phyloP scores from a whole-genome alignment of 805 yeast species.

The Lipomyces kockii region DNA sequence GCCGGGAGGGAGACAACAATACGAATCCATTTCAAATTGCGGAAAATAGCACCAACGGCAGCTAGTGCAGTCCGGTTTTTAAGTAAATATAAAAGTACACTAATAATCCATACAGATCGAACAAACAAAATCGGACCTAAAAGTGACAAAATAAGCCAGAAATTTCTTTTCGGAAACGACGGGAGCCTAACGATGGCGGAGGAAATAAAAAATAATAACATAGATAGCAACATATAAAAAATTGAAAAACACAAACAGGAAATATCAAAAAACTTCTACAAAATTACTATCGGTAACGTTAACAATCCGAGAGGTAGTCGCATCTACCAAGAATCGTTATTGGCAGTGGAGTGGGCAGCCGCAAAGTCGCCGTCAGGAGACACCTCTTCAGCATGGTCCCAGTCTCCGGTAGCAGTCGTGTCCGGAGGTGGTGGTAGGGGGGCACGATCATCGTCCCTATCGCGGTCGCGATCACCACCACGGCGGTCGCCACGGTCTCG shows the following conservation, averaged over 20 bases:
- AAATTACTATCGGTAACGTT: not conserved
- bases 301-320: not conserved
- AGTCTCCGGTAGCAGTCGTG: conserved; percentile 16
- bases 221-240: not conserved
- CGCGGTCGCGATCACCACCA: conserved; percentile 35
- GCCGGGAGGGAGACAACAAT: not conserved
- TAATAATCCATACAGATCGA: not conserved
- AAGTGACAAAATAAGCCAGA: conserved; percentile 1
- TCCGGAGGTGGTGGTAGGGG: conserved; percentile 29
- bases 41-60: not conserved
- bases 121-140: not conserved
- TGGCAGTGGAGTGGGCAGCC: conserved; percentile 4
- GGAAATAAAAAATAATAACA: not conserved
- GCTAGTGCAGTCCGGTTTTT: not conserved
- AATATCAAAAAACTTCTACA: not conserved
- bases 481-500: conserved; percentile 56
- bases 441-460: conserved; percentile 27
- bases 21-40: not conserved
- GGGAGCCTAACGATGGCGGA: not conserved
- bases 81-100: not conserved
- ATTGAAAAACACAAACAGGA: not conserved
- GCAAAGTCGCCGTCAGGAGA: conserved; percentile 6
- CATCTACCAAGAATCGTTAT: conserved; percentile 21
- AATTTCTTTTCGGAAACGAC: not conserved
- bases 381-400: conserved; percentile 17